Evolutionary conservation across 2,329 filamentous ascomycete species (phyloP).

Genomic region (Hymenoscyphus fructigenus): DNA sequence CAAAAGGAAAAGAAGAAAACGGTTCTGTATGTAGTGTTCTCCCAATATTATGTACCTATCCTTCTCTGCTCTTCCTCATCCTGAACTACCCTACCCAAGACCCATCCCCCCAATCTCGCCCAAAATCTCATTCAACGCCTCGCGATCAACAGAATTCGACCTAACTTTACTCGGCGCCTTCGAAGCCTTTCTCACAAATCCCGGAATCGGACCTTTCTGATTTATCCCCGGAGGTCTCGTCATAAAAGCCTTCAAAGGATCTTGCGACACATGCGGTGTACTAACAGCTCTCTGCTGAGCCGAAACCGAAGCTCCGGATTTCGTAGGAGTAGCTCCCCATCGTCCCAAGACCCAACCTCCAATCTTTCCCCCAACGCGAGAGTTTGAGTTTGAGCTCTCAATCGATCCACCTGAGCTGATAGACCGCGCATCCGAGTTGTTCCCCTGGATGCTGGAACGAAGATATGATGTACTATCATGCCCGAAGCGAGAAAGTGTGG

Average conservation of each 20-base stretch:
- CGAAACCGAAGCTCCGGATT: conserved; percentile 30
- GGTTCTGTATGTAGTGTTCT: not conserved
- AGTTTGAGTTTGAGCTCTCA: conserved; percentile 24
- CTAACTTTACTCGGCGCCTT: conserved; percentile 33
- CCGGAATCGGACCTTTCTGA: conserved; percentile 71
- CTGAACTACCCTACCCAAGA: not conserved
- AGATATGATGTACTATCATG: conserved; percentile 54
- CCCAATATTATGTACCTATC: not conserved
- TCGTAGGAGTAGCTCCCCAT: conserved; percentile 56
- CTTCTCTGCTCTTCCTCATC: not conserved
- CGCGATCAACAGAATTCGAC: conserved; percentile 31
- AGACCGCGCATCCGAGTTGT: conserved; percentile 31
- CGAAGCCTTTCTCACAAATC: conserved; percentile 54
- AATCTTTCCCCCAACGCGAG: conserved; percentile 51
- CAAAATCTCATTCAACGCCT: conserved; percentile 34
- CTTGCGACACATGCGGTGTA: conserved; percentile 34
- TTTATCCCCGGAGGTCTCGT: conserved; percentile 71
- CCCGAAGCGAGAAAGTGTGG: conserved; percentile 49
- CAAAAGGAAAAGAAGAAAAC: conserved; percentile 2
- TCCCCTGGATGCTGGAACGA: conserved; percentile 51
- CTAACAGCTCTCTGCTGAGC: conserved; percentile 31
- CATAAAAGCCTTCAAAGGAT: conserved; percentile 37
- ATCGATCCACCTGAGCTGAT: conserved; percentile 33
- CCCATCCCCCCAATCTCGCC: conserved; percentile 18
- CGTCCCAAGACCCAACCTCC: conserved; percentile 65